Base-by-base conservation (phyloP, 139 green algal genomes). In the Raphidocelis subcapitata region DNA sequence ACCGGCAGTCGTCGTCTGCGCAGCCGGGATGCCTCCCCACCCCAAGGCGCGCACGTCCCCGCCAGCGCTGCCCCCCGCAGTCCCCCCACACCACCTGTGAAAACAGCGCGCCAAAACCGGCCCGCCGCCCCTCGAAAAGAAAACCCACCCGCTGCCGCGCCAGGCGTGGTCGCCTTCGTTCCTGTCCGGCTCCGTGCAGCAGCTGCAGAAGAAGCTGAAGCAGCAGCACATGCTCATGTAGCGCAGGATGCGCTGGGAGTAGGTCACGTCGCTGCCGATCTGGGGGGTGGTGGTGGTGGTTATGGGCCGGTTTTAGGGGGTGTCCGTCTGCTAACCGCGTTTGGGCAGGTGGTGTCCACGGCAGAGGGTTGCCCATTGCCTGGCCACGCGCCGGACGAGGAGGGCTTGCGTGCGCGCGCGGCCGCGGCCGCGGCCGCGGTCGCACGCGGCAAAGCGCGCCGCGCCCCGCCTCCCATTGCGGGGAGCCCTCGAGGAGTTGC, bases 211-310 rank as follows among this genome's bases (percentile, higher is more conserved):
- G 63, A 77, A 83, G 65, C 80, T 33, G 20, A 80, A 73, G 65
- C 82, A 88, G 79, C 83, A 86, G 67, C 83, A 88, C 12, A 80
- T 59, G 49, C 66, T 64, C 83, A 88, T 88, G 77, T 80, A 88
- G 64, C 71, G 72, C 67, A 88, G 80, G 47, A 88, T 73, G 68
- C 76, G 82, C 74, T 87, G 81, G 2, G 69, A 72, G 54, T 90
- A 87, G 18, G 62, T 79, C 37, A 90, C 59, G 60, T 86, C 79
- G 59, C 76, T 59, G 14, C 84, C 82, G 36, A 89, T 76, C 81
- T 89, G 80, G 21, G n/a, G n/a, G n/a, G n/a, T n/a, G 47, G 4
- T 20, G 28, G 57, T 35, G 46, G 5, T 10, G 5, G 26, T 26
- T 64, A 3, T 60, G 5, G 33, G 12, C 2, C 5, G 35, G 3